A percentile compares a stretch with the other conserved stretches of the same genome.
phyloP scores from a whole-genome alignment of 495 filamentous ascomycete genomes.

The Arthonia radiata region DNA sequence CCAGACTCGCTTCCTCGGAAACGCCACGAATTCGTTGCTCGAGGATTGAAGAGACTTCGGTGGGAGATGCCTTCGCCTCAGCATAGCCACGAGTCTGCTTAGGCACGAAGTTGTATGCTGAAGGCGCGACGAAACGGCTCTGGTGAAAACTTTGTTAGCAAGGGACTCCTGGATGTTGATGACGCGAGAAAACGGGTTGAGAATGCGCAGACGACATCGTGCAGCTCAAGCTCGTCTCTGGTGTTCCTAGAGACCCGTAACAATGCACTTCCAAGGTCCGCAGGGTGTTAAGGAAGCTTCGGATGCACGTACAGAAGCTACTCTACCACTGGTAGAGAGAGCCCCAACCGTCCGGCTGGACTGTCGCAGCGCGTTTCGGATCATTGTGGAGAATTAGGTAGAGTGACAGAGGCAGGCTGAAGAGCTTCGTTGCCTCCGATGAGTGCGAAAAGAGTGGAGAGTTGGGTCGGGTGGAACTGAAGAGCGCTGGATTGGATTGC shows the following conservation, averaged over 20 bases:
- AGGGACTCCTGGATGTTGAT: too few species aligned
- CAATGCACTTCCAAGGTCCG: too few species aligned
- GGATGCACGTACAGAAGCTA: conserved; percentile 60
- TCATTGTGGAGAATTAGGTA: conserved; percentile 36
- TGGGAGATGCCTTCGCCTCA: conserved; percentile 84
- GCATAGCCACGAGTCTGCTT: conserved; percentile 77
- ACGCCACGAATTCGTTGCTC: conserved; percentile 97
- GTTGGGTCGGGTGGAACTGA: neutral
- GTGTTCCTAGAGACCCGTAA: too few species aligned
- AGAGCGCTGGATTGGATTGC: too few species aligned
- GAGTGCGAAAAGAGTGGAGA: neutral
- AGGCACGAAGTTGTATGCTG: conserved; percentile 40
- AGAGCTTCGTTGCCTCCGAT: neutral
- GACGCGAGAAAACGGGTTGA: too few species aligned
- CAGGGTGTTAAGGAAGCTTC: too few species aligned
- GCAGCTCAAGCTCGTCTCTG: too few species aligned
- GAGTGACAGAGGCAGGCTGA: neutral
- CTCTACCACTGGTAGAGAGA: conserved; percentile 70
- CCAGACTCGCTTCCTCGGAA: conserved; percentile 82
- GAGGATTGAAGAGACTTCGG: conserved; percentile 96
- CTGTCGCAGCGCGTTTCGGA: conserved; percentile 93
- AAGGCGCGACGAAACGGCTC: conserved; percentile 64
- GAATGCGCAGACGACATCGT: too few species aligned
- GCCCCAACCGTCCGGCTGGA: conserved; percentile 81
- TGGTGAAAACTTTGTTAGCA: too few species aligned